Base-by-base conservation (phyloP, 495 filamentous ascomycete genomes). In the Xylaria intraflava region DNA sequence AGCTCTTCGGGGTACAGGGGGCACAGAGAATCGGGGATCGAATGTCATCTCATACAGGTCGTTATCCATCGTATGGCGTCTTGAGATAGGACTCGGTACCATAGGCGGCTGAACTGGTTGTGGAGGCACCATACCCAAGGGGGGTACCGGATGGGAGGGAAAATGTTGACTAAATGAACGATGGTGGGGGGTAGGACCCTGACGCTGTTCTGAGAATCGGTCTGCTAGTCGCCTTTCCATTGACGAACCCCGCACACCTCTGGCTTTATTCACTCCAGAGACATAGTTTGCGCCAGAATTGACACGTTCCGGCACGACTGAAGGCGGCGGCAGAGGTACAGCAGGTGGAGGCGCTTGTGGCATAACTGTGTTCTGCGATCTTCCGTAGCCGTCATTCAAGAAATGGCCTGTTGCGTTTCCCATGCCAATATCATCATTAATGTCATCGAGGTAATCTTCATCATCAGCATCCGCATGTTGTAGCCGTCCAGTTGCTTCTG, bases 401-500 rank as follows among this genome's bases (percentile, higher is more conserved):
- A 75, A 75, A 44, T 72, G 75, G 1, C 60, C 66, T 1, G 68
- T 65, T 22, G 62, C 60, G 58, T 73, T 72, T 12, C 69, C 71
- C 39, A 77, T 52, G 26, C 66, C 69, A 42, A 65, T 60, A 23
- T 67, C 60, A 49, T 73, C 67, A 12, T 57, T 66, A 42, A 63
- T 60, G 29, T 66, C 66, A 22, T 70, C 58, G 49, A 73, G 68
- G 40, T 69, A 66, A 35, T 62, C 66, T 46, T 72, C 68, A 5
- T 73, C 71, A 49, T 72, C 67, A 42, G 67, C 64, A 36, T 71
- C 70, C 0, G 72, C 55, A 50, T 69, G 66, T 52, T 83, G 80
- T 27, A 86, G 66, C 16, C 76, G 71, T 10, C 76, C 70, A 22
- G 82, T 78, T 7, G 82, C 57, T 20, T 75, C 77, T 49, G 80